Evolutionary conservation across 2,329 filamentous ascomycete genomes (phyloP).

Genomic region (Teratosphaeriaceae sp.): DNA sequence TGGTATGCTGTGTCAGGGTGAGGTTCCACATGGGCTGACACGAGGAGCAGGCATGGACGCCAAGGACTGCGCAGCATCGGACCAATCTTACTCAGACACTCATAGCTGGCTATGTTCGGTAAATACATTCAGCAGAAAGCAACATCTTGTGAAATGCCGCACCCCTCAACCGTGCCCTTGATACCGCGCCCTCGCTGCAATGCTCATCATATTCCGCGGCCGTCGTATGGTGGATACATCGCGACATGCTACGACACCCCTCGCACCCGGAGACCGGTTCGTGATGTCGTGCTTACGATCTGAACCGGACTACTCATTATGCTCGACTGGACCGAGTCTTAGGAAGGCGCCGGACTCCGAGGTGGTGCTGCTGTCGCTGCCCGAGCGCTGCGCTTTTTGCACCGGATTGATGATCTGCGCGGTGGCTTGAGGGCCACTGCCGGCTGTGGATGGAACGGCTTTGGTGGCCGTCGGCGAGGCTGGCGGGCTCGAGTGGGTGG

Average conservation of each 20-base stretch:
- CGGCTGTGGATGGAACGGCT: background rate
- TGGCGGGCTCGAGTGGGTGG: slow-evolving; percentile 8
- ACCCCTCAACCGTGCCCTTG: too few species aligned
- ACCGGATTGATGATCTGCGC: slow-evolving; percentile 1
- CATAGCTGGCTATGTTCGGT: too few species aligned
- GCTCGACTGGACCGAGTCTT: slow-evolving; percentile 40
- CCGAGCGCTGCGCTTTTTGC: slow-evolving; percentile 42
- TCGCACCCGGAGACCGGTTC: too few species aligned
- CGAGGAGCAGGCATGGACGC: too few species aligned
- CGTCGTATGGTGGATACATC: too few species aligned
- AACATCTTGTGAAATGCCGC: too few species aligned
- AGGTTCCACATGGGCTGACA: too few species aligned
- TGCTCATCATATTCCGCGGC: background rate
- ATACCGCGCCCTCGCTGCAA: background rate
- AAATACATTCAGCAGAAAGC: too few species aligned
- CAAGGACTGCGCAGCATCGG: too few species aligned
- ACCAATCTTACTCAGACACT: too few species aligned
- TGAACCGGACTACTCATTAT: background rate
- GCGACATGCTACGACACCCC: too few species aligned
- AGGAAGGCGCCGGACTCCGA: slow-evolving; percentile 42
- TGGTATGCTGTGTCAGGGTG: too few species aligned
- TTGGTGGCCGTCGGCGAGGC: background rate
- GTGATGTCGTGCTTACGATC: background rate
- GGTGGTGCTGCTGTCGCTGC: slow-evolving; percentile 47
- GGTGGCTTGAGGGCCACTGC: background rate